Evolutionary conservation across 202 grass and related monocot species (phyloP).

Genomic region (Elaeis oleifera): DNA sequence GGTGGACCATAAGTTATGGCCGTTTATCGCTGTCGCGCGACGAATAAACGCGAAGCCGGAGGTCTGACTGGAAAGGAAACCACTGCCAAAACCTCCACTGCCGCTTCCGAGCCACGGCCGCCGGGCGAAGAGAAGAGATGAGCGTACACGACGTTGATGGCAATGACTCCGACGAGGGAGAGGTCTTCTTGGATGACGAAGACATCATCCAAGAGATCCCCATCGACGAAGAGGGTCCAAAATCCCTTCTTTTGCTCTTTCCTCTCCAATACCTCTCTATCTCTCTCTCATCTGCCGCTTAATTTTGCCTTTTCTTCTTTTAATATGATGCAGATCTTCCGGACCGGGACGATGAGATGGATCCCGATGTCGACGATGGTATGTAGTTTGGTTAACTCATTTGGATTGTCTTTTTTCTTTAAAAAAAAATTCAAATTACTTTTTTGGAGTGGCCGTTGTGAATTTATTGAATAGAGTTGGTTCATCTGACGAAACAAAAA

Average conservation of each 20-base stretch:
- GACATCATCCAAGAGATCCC: constrained; percentile 52
- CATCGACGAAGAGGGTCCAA: constrained; percentile 66
- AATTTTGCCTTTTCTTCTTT: background rate
- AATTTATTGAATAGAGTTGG: no score
- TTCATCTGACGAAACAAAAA: no score
- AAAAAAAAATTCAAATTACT: no score
- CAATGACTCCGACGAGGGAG: constrained; percentile 27
- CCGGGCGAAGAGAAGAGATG: constrained; percentile 17
- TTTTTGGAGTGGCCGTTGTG: no score
- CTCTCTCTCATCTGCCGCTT: background rate
- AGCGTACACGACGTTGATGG: constrained; percentile 24
- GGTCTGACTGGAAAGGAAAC: no score
- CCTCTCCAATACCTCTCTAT: background rate
- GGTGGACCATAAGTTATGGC: no score
- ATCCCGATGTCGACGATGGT: constrained; percentile 19
- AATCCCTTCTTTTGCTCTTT: background rate
- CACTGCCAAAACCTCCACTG: no score
- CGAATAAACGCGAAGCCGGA: no score
- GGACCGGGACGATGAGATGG: constrained; percentile 49
- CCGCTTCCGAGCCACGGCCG: background rate
- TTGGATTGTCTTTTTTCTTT: no score
- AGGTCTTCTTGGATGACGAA: constrained; percentile 37
- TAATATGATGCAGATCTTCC: constrained; percentile 42
- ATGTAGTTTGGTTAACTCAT: background rate
- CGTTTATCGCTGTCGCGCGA: no score